Conservation (phyloP, 139 green algal species). For the Coelastrella sp. region DNA sequence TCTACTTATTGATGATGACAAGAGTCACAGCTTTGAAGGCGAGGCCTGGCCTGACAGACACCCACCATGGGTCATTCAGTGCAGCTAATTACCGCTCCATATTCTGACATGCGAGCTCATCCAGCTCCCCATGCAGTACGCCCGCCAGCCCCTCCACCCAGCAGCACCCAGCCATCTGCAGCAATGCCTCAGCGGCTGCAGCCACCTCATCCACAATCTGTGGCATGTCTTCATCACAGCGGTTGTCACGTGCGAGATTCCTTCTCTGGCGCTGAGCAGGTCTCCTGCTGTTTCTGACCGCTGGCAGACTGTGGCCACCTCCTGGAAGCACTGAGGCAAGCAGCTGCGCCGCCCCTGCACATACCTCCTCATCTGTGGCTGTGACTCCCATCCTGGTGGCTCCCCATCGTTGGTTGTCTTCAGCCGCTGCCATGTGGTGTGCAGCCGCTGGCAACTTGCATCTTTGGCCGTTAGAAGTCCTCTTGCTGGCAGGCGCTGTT, state of each 20-base stretch:
- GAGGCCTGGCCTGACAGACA: no score
- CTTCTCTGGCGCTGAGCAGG: neutral
- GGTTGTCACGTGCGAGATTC: neutral
- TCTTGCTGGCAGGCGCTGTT: no score
- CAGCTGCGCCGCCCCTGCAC: neutral
- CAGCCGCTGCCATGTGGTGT: no score
- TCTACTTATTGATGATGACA: no score
- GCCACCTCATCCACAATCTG: neutral
- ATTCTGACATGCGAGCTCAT: neutral
- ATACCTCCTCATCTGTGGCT: neutral
- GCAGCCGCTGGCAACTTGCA: no score
- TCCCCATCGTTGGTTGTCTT: no score
- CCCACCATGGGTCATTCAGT: no score
- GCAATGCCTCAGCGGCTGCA: neutral
- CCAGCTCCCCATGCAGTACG: neutral
- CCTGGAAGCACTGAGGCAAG: neutral
- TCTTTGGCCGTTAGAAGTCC: no score
- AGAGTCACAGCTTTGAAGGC: no score
- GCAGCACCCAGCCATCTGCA: neutral
- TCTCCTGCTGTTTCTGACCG: neutral
- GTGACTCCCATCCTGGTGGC: neutral
- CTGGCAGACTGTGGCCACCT: neutral
- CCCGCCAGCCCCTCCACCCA: neutral
- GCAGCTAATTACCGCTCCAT: no score
- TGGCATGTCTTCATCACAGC: neutral